Conservation (phyloP, 2,329 filamentous ascomycete genomes). For the Fusarium robinianum region DNA sequence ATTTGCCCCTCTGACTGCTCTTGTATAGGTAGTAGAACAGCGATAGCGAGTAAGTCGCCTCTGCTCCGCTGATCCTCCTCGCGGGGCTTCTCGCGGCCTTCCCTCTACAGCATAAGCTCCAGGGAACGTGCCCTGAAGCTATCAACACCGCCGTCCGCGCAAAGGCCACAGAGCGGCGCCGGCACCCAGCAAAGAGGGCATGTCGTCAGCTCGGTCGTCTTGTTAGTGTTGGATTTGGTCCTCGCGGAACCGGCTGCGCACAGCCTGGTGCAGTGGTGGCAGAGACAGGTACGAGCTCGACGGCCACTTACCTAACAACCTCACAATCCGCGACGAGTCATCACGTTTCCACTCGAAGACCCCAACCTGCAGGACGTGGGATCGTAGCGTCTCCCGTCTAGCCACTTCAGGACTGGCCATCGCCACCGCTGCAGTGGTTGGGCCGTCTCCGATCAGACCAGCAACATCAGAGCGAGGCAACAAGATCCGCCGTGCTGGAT, state of each 20-base stretch:
- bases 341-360: slow-evolving; percentile 15
- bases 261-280: slow-evolving; percentile 26
- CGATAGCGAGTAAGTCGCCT: not conserved
- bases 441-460: slow-evolving; percentile 25
- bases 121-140: slow-evolving; percentile 36
- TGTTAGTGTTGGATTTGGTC: slow-evolving; percentile 30
- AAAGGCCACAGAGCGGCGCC: slow-evolving; percentile 30
- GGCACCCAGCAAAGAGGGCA: slow-evolving; percentile 24
- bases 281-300: slow-evolving; percentile 18
- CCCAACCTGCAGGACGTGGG: slow-evolving; percentile 17
- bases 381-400: slow-evolving; percentile 18
- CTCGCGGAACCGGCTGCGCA: slow-evolving; percentile 37
- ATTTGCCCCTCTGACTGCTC: slow-evolving; percentile 7
- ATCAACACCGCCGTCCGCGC: slow-evolving; percentile 36
- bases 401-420: slow-evolving; percentile 18
- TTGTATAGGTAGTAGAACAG: not conserved
- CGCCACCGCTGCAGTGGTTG: slow-evolving; percentile 25
- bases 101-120: slow-evolving; percentile 29
- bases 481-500: slow-evolving; percentile 34
- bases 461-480: slow-evolving; percentile 24
- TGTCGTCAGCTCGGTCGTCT: slow-evolving; percentile 29
- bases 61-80: slow-evolving; percentile 30
- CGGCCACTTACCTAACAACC: slow-evolving; percentile 28
- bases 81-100: slow-evolving; percentile 16
- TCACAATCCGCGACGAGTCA: slow-evolving; percentile 30